These are phyloP conservation scores for Pezizomycotina sp. DNA, from an alignment of 2,329 filamentous ascomycete species.

Conservation along the genomic window DNA sequence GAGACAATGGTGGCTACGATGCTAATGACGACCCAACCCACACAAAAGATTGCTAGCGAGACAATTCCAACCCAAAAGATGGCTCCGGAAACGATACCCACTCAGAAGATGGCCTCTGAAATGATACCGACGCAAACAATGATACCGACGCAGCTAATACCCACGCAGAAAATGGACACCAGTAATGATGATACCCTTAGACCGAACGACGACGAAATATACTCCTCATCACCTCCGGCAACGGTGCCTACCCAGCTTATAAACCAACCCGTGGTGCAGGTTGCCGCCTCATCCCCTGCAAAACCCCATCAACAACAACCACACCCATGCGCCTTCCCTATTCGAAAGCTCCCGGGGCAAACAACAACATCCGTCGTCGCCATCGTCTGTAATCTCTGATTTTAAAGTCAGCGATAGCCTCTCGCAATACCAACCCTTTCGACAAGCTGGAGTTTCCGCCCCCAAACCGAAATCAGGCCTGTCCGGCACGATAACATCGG, in stretches of 20 bases:
- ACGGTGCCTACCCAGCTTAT: conserved; percentile 33
- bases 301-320: conserved; percentile 3
- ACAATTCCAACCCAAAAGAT: too few relatives aligned
- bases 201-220: conserved; percentile 25
- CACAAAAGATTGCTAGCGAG: too few relatives aligned
- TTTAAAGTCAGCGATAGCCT: too few relatives aligned
- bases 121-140: conserved; percentile 25
- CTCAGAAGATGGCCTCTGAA: conserved; percentile 14
- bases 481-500: background rate
- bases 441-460: conserved; percentile 8
- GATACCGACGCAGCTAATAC: conserved; percentile 30
- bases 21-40: too few relatives aligned
- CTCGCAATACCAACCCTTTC: too few relatives aligned
- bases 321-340: conserved; percentile 9
- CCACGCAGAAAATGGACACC: conserved; percentile 9
- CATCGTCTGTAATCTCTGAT: too few relatives aligned
- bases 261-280: conserved; percentile 44
- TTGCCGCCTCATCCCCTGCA: conserved; percentile 74
- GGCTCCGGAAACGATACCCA: too few relatives aligned
- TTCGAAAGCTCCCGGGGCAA: conserved; percentile 9
- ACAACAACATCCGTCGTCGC: conserved; percentile 9
- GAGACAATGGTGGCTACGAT: too few relatives aligned
- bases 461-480: conserved; percentile 10
- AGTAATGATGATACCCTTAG: conserved; percentile 10
- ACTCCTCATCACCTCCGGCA: conserved; percentile 32